phyloP scores from a whole-genome alignment of 768 basidiomycete genomes.

The Boletus sp. region DNA sequence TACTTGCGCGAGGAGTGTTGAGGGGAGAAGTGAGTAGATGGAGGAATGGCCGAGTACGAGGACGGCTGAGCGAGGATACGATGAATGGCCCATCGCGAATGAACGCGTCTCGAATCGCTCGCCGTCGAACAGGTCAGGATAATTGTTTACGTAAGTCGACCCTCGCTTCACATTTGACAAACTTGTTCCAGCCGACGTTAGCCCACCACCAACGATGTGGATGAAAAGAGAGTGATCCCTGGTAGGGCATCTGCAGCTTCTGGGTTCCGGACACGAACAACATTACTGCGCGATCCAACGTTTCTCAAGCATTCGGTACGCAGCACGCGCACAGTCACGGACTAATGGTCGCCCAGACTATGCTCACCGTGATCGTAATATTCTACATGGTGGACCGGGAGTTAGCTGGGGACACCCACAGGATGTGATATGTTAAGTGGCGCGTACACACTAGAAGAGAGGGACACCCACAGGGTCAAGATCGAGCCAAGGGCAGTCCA shows the following conservation, averaged over 20 bases:
- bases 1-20: conserved; percentile 69
- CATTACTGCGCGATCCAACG: background rate
- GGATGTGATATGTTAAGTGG: background rate
- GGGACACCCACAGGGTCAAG: background rate
- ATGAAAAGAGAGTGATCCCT: too few species aligned
- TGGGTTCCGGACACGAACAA: background rate
- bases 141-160: conserved; percentile 15
- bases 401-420: background rate
- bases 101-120: background rate
- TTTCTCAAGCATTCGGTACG: too few species aligned
- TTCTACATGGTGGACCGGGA: background rate
- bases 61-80: conserved; percentile 65
- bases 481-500: background rate
- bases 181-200: too few species aligned
- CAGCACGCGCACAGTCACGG: too few species aligned
- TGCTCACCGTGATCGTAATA: background rate
- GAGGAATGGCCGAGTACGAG: conserved; percentile 60
- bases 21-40: conserved; percentile 63
- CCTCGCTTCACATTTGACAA: too few species aligned
- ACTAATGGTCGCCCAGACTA: background rate
- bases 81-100: conserved; percentile 25
- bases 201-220: too few species aligned
- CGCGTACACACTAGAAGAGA: too few species aligned
- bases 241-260: too few species aligned
- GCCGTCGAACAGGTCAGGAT: background rate